Percentiles rank a stretch among this genome's conserved stretches.
Conservation (phyloP, 345 rosid genomes). For the Sisymbrium irio region DNA sequence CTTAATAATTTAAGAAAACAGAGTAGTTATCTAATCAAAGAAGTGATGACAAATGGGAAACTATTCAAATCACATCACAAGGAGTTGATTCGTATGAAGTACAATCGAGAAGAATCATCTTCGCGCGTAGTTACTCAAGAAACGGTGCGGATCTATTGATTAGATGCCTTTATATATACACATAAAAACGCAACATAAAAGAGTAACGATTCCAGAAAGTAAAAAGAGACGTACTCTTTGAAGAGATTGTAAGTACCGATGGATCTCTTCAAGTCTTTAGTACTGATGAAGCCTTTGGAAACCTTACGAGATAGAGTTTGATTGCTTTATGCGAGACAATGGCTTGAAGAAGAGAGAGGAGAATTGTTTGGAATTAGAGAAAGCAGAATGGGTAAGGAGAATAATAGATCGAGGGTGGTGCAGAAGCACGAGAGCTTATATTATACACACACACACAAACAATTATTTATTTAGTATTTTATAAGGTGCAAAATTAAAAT, state of each 20-base stretch:
- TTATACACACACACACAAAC: conserved; percentile 17
- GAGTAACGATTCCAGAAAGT: not conserved
- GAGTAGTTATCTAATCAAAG: conserved; percentile 16
- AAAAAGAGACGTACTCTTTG: conserved; percentile 6
- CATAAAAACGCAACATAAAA: conserved; percentile 11
- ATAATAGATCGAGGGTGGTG: conserved; percentile 31
- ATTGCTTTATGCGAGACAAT: not conserved
- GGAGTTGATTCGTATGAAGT: conserved; percentile 7
- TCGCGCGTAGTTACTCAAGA: conserved; percentile 2
- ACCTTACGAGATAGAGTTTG: not conserved
- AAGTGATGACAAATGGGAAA: conserved; percentile 1
- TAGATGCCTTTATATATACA: not conserved
- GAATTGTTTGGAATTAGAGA: not conserved
- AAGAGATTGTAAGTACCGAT: not conserved
- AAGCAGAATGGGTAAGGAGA: conserved; percentile 27
- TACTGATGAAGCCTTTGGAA: not conserved
- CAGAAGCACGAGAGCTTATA: conserved; percentile 34
- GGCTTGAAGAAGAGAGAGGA: conserved; percentile 5
- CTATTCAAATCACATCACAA: not conserved
- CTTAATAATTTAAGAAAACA: not conserved
- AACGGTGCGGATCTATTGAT: conserved; percentile 26
- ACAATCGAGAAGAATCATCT: not conserved
- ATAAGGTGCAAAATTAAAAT: conserved; percentile 33
- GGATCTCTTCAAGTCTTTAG: conserved; percentile 12
- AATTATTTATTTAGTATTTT: conserved; percentile 9